A percentile compares a stretch with the other conserved stretches of the same genome.
Conservation (phyloP, 225 moss, liverwort and hornwort species). For the Physcomitrellopsis africana region DNA sequence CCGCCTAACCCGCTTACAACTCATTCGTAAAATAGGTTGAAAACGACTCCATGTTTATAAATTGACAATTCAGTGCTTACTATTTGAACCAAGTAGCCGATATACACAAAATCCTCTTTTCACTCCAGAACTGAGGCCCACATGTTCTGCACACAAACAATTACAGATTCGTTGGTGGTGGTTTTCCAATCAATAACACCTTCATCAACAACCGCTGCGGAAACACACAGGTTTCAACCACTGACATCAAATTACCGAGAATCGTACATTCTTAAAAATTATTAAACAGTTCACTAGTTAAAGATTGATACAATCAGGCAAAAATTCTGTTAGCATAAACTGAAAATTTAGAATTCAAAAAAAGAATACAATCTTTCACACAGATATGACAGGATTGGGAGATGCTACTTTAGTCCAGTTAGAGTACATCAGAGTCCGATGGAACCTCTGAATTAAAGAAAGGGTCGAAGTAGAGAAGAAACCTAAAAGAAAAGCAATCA, state of each 20-base stretch:
- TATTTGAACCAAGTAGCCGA: slow-evolving; percentile 36
- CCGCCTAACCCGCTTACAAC: slow-evolving; percentile 34
- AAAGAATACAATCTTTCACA: neutral
- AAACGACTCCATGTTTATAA: slow-evolving; percentile 43
- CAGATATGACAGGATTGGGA: neutral
- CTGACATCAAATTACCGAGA: neutral
- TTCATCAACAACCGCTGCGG: neutral
- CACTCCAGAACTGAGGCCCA: slow-evolving; percentile 1
- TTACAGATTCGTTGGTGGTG: neutral
- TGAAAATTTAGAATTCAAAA: neutral
- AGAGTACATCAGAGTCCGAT: neutral
- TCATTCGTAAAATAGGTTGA: slow-evolving; percentile 45
- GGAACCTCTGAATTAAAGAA: neutral
- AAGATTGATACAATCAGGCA: too few relatives aligned
- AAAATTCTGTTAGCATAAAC: neutral
- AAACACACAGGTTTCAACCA: neutral
- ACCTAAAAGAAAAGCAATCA: neutral
- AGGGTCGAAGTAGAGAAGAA: neutral
- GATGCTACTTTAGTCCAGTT: neutral
- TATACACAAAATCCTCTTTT: slow-evolving; percentile 38
- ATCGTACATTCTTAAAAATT: neutral
- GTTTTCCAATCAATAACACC: neutral
- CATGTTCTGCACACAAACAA: slow-evolving; percentile 32
- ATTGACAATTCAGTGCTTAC: slow-evolving; percentile 24
- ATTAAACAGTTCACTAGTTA: neutral